Evolutionary conservation across 345 rosid genomes (phyloP).

Genomic region (Pistacia integerrima): DNA sequence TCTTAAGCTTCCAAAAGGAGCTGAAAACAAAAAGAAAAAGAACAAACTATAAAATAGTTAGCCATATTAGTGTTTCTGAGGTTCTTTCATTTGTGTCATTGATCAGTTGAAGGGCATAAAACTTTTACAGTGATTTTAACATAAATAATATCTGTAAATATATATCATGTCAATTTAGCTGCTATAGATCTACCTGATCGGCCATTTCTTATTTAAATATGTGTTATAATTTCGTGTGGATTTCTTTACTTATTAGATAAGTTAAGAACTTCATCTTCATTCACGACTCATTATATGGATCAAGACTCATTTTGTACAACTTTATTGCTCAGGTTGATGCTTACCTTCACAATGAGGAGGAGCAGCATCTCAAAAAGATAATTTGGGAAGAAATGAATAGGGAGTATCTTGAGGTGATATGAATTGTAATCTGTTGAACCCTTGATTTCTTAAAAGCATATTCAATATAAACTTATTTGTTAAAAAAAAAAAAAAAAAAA

Average conservation of each 20-base stretch:
- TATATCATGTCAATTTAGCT: not conserved
- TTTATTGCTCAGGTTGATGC: constrained; percentile 58
- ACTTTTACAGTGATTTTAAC: not conserved
- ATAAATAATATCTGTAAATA: not conserved
- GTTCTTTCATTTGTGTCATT: not conserved
- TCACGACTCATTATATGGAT: constrained; percentile 1
- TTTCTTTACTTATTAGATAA: not conserved
- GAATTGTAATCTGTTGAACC: constrained; percentile 12
- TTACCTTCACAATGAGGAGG: constrained; percentile 82
- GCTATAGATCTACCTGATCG: not conserved
- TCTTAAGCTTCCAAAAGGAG: no score
- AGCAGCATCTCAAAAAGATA: constrained; percentile 57
- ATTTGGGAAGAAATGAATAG: constrained; percentile 85
- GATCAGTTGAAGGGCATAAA: not conserved
- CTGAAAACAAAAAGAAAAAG: no score
- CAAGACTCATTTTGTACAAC: constrained; percentile 8
- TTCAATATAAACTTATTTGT: not conserved
- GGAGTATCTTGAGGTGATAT: constrained; percentile 80
- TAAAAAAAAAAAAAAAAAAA: no score
- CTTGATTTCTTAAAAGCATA: not conserved
- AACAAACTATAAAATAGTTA: no score
- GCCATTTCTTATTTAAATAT: not conserved
- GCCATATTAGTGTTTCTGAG: no score
- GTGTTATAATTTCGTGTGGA: not conserved
- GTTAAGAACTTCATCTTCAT: not conserved